Evolutionary conservation across 257 asterid genomes (phyloP).

Genomic region (Solanum chaucha): DNA sequence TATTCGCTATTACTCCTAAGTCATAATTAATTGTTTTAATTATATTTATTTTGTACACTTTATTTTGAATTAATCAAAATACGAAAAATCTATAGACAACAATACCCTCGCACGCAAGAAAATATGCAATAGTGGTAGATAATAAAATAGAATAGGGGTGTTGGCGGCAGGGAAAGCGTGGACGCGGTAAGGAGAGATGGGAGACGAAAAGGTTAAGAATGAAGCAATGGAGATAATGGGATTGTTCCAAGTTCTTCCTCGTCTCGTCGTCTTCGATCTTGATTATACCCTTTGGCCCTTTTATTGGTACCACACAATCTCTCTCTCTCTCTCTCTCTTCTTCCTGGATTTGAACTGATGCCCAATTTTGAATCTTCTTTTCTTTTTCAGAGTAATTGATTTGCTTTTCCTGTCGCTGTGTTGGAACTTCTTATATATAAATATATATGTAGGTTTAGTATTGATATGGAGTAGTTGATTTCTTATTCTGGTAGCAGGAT

Average conservation of each 20-base stretch:
- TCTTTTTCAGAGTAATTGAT: not conserved
- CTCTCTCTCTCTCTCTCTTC: too few relatives aligned
- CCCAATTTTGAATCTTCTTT: not conserved
- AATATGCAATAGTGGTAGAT: not conserved
- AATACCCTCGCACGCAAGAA: not conserved
- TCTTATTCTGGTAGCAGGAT: not conserved
- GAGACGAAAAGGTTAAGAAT: slow-evolving; percentile 73
- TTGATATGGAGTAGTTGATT: not conserved
- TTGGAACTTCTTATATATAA: not conserved
- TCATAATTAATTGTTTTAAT: not conserved
- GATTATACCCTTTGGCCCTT: slow-evolving; percentile 74
- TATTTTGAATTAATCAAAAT: not conserved
- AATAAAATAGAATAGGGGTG: not conserved
- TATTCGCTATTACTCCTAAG: not conserved
- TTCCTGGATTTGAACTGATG: not conserved
- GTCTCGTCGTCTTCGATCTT: slow-evolving; percentile 87
- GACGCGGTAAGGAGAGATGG: slow-evolving; percentile 34
- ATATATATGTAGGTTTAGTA: too few relatives aligned
- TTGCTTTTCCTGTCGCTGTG: not conserved
- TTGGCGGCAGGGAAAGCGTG: not conserved
- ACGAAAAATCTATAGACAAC: not conserved
- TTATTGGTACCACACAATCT: slow-evolving; percentile 26
- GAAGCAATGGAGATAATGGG: slow-evolving; percentile 81
- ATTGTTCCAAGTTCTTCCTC: slow-evolving; percentile 66
- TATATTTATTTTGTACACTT: not conserved